Evolutionary conservation across 1,284 basidiomycete genomes (phyloP), one percentile per base, ranked within the genome.

Genomic region (Sporisorium scitamineum): DNA sequence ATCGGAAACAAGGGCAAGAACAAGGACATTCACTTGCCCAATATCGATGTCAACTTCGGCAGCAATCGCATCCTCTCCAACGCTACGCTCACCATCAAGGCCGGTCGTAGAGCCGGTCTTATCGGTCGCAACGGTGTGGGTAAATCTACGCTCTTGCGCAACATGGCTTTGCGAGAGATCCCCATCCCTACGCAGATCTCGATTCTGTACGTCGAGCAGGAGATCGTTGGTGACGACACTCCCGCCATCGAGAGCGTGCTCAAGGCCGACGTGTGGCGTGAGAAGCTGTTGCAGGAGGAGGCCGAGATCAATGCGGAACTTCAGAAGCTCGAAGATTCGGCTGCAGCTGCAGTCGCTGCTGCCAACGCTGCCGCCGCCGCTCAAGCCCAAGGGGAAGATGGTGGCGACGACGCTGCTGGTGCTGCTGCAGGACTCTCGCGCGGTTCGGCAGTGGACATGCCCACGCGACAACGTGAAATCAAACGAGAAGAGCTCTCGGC

Each of bases 181-280:
- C 92, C 94, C 8, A 84, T 85, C 54, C 84, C 84, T 1, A 84
- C 93, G 0, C 93, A 98, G 85, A 97, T 99, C 83, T 95, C 94
- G 1, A 95, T 99, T 70, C 88, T 99, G 32, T 97, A 99, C 84
- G 97, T 99, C 70, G 97, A 99, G 86, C 97, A 99, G 88, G 97
- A 99, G 67, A 76, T 84, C 61, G 87, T 76, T 52, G 97, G 97
- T 34, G 97, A 99, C 86, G 94, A 96, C 76, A 98, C 95, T 0
- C 88, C 88, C 0, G 97, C 97, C 0, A 88, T 99, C 54, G 93
- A 97, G 32, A 95, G 95, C 2, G 96, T 99, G 11, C 89, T 99
- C 52, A 94, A 95, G 87, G 84, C 84, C 32, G 84, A 85, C 64
- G 84, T 85, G 5, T 85, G 84, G 84, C 80, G 84, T 48, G 84